Evolutionary conservation across 2,329 filamentous ascomycete genomes (phyloP), one percentile per base, ranked within the genome.

Genomic region (Penicillium sp.): DNA sequence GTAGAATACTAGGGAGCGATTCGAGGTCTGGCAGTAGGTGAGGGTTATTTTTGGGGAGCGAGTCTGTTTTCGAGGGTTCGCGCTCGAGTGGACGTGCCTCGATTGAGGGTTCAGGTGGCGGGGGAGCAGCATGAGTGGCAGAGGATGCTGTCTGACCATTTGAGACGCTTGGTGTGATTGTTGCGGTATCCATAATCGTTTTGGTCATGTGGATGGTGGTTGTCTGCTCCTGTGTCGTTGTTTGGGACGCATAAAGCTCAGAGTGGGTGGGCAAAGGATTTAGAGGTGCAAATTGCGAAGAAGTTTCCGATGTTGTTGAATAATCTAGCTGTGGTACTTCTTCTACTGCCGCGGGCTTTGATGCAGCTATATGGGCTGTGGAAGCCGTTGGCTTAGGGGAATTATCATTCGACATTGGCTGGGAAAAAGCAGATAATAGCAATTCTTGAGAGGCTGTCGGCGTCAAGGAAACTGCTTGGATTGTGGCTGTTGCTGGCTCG

Each of bases 381-480:
- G 31, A 5, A 13, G 31, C 13, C 10, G 14, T n/a, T 33, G 31
- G 13, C 31, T 11, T 4, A 5, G 31, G 31, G 13, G 31, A n/a
- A 33, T 33, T 7, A 6, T 33, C 31, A 33, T 6, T n/a, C 5
- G 31, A 11, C 14, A 10, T 13, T 4, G 31, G 31, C 5, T 11
- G 10, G 13, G 31, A 10, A 11, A n/a, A 33, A 33, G 31, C 31
- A 13, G 13, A 33, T 14, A 33, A 13, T 5, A 18, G 37, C 19
- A 24, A 13, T 24, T 40, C 21, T 40, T 40, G 18, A 23, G 21
- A 21, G 13, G 10, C 18, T 7, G 19, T 14, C 23, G 26, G 16
- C 42, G 31, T 45, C 16, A 18, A 31, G 19, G 89, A 96, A n/a
- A 88, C 97, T 39, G 93, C 91, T 0, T 97, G 1, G 24, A 39